Evolutionary conservation across 805 yeast species (phyloP).

Genomic region (Komagataella populi): DNA sequence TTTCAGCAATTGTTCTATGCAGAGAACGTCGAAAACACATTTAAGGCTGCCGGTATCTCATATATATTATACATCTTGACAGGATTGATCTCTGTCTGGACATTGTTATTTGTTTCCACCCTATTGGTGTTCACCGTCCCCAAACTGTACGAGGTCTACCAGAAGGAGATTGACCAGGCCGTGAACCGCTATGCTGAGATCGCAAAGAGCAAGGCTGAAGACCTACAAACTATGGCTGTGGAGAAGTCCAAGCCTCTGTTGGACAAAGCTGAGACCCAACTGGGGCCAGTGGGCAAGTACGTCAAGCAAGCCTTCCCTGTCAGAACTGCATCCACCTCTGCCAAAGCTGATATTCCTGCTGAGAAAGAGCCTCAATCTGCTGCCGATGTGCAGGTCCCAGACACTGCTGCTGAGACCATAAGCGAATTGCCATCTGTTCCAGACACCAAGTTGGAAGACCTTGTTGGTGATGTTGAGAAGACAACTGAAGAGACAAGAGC

Average conservation of each 20-base stretch:
- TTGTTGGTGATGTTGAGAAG: neutral
- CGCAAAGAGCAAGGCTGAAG: slow-evolving; percentile 37
- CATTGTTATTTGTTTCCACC: slow-evolving; percentile 43
- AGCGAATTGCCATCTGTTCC: neutral
- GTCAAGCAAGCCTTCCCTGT: slow-evolving; percentile 41
- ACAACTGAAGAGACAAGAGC: neutral
- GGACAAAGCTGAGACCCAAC: slow-evolving; percentile 39
- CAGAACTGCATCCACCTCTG: slow-evolving; percentile 65
- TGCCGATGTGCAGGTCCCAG: neutral
- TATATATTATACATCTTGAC: slow-evolving; percentile 60
- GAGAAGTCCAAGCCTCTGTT: slow-evolving; percentile 41
- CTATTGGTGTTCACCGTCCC: slow-evolving; percentile 65
- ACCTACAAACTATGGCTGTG: slow-evolving; percentile 23
- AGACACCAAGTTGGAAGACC: neutral
- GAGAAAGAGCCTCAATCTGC: neutral
- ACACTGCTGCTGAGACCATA: neutral
- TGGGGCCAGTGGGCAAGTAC: slow-evolving; percentile 55
- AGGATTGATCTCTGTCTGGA: slow-evolving; percentile 61
- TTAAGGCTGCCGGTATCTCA: slow-evolving; percentile 56
- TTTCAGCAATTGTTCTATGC: slow-evolving; percentile 49
- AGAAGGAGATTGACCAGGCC: slow-evolving; percentile 62
- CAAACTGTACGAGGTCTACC: slow-evolving; percentile 55
- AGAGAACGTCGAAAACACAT: slow-evolving; percentile 57
- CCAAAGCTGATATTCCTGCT: neutral
- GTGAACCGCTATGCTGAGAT: slow-evolving; percentile 30